phyloP scores from a whole-genome alignment of 257 asterid genomes.

The Marsdenia floribunda region DNA sequence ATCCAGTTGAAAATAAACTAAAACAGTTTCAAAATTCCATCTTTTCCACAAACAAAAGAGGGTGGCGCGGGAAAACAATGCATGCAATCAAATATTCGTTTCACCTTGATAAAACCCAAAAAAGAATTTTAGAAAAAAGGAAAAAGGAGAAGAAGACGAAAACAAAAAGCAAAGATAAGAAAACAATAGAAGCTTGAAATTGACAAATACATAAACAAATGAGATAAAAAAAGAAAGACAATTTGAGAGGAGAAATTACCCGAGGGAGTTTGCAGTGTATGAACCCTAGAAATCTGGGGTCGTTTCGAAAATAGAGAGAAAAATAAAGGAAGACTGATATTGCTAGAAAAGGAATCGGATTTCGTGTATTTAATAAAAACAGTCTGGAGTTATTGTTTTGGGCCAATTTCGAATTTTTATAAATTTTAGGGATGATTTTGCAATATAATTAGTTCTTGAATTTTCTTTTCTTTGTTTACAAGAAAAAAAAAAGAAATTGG shows the following conservation, averaged over 20 bases:
- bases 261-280: not conserved
- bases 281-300: constrained; percentile 13
- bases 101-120: not conserved
- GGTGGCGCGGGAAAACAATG: not conserved
- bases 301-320: constrained; percentile 10
- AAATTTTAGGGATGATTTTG: not conserved
- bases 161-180: not conserved
- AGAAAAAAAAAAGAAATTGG: no score
- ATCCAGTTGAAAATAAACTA: not conserved
- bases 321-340: not conserved
- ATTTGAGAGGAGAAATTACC: not conserved
- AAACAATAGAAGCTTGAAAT: not conserved
- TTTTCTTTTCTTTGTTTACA: no score
- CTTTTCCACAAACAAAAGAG: not conserved
- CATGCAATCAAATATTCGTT: not conserved
- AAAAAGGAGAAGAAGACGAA: not conserved
- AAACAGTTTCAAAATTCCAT: not conserved
- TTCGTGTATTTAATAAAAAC: no score
- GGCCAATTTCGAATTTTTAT: not conserved
- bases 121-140: not conserved
- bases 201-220: not conserved
- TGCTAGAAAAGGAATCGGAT: not conserved
- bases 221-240: not conserved
- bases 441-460: not conserved
- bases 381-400: not conserved